phyloP scores from a whole-genome alignment of 1,284 basidiomycete genomes.

The Malassezia nana region DNA sequence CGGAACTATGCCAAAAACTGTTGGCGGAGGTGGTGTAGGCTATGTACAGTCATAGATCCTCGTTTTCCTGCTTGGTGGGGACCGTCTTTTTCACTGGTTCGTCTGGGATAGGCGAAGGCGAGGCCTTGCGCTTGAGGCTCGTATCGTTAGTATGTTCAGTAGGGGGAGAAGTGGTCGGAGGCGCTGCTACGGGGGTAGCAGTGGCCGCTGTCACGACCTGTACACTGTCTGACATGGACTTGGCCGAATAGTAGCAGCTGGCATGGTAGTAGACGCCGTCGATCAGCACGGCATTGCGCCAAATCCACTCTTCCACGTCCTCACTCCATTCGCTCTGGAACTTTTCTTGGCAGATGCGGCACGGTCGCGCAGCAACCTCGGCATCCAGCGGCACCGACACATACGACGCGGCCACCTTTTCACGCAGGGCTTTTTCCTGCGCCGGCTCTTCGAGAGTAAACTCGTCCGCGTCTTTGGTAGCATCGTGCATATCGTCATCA shows the following conservation, averaged over 20 bases:
- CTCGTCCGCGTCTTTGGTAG: constrained; percentile 50
- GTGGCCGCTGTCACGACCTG: neutral
- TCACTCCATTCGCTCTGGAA: constrained; percentile 87
- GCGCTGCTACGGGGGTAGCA: neutral
- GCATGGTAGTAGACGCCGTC: constrained; percentile 54
- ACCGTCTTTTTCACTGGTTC: neutral
- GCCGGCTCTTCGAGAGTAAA: constrained; percentile 54
- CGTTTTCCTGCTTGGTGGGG: neutral
- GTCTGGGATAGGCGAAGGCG: neutral
- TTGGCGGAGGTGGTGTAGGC: neutral
- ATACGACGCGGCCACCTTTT: constrained; percentile 52
- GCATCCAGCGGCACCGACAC: constrained; percentile 68
- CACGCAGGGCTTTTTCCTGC: constrained; percentile 58
- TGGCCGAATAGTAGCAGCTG: constrained; percentile 44
- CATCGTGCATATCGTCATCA: constrained; percentile 21
- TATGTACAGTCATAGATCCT: constrained; percentile 7
- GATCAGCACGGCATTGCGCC: constrained; percentile 76
- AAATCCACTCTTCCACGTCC: constrained; percentile 98
- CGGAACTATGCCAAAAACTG: neutral
- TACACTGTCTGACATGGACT: constrained; percentile 33
- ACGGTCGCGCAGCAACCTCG: constrained; percentile 72
- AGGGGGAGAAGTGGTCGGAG: neutral
- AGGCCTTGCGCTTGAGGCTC: constrained; percentile 7
- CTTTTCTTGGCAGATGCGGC: constrained; percentile 91
- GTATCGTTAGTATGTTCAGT: neutral